Conservation (phyloP, 2,329 filamentous ascomycete species). For the Aspergillus tamarii region DNA sequence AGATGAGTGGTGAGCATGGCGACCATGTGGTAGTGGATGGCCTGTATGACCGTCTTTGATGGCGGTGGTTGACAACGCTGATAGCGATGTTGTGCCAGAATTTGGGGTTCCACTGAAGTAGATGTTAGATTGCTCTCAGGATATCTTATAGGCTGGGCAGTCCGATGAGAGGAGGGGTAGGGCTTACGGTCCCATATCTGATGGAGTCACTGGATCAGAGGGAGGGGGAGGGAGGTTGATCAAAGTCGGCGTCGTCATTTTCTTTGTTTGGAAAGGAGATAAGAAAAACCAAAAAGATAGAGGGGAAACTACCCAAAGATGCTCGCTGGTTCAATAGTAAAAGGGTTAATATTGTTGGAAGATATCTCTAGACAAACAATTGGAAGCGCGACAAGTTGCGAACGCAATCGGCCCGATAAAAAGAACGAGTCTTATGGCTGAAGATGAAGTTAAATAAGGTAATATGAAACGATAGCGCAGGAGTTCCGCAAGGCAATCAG, state of each 20-base stretch:
- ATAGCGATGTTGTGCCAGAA: constrained; percentile 88
- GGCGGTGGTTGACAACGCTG: constrained; percentile 86
- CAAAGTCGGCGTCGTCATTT: constrained; percentile 63
- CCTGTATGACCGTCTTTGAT: constrained; percentile 97
- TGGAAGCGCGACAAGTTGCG: background rate
- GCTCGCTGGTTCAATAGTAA: background rate
- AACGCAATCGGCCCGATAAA: background rate
- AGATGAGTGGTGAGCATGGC: constrained; percentile 58
- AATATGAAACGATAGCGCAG: background rate
- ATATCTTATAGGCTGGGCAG: background rate
- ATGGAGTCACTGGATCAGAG: constrained; percentile 82
- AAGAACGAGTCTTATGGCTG: background rate
- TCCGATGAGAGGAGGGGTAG: constrained; percentile 14
- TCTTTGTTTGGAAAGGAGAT: background rate
- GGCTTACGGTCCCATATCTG: constrained; percentile 80
- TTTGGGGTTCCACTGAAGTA: constrained; percentile 80
- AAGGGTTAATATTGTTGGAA: background rate
- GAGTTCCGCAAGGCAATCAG: background rate
- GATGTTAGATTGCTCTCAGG: constrained; percentile 24
- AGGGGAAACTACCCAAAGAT: background rate
- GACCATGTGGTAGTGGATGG: constrained; percentile 65
- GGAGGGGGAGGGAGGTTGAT: constrained; percentile 83
- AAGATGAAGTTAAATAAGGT: background rate
- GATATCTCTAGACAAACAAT: background rate
- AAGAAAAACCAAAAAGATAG: background rate